Evolutionary conservation across 495 filamentous ascomycete species (phyloP), one percentile per base, ranked within the genome.

Genomic region (Penicillium lividum): DNA sequence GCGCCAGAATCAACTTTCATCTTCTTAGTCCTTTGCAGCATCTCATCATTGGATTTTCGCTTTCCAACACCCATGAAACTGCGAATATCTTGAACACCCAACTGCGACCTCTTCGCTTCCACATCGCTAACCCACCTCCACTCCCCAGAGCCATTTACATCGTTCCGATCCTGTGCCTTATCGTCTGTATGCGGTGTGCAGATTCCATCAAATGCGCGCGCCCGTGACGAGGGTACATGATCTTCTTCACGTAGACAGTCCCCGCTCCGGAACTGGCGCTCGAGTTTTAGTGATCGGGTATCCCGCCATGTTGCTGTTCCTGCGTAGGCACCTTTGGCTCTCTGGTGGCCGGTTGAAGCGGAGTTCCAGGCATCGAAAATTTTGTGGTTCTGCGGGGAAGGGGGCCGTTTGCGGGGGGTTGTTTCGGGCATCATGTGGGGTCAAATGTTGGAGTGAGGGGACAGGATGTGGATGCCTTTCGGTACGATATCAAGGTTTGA

Each of bases 291-390:
- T 11, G 79, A 79, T 16, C 90, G 81, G 5, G 85, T 86, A 30
- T 85, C 79, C 18, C 88, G 84, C 91, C 91, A 95, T 68, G 84
- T 82, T 0, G 77, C 85, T 33, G 84, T 84, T 34, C 77, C 79
- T 11, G 79, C 74, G 8, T 86, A 73, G 0, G 52, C 51, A 53
- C 83, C 83, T 36, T 93, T 86, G 57, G 87, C 84, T 31, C 81
- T 78, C 72, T 97, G 92, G 68, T 97, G 91, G 52, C 92, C 92
- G 6, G 89, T 87, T 0, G 88, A 84, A 15, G 83, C 83, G 22
- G 88, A 88, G 72, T 91, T 92, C 89, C 89, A 97, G 33, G 89
- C 77, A 67, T 96, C 91, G 71, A 90, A 93, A 59, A 71, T 63
- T 44, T 73, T 72, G 63, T 79, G 76, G 51, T 83, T 82, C 31